Percentiles rank a stretch among this genome's conserved stretches.
These are phyloP conservation scores for Naumovozyma dairenensis DNA, from an alignment of 805 yeast genomes.

Conservation along the genomic window DNA sequence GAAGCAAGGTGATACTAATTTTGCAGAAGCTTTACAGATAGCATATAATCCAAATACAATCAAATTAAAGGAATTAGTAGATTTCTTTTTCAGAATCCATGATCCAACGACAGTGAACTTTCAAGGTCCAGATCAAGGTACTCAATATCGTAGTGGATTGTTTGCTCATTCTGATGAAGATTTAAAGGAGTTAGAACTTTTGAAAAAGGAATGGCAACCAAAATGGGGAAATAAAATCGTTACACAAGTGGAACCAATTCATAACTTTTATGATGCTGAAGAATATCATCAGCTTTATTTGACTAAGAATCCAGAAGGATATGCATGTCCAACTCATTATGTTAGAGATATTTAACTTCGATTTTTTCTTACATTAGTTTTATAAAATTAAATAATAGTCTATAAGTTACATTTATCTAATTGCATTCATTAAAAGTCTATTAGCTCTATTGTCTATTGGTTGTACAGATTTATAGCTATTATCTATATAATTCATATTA, in stretches of 20 bases:
- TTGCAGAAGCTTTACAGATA: slow-evolving; percentile 77
- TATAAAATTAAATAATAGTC: too few species aligned
- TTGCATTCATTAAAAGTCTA: too few species aligned
- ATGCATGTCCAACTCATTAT: slow-evolving; percentile 85
- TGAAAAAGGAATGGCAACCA: slow-evolving; percentile 49
- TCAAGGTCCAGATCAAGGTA: slow-evolving; percentile 85
- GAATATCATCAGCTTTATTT: slow-evolving; percentile 84
- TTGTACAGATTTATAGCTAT: too few species aligned
- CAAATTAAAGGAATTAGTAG: slow-evolving; percentile 51
- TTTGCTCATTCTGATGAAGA: slow-evolving; percentile 48
- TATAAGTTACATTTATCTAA: too few species aligned
- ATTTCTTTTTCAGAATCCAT: slow-evolving; percentile 83
- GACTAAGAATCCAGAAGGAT: slow-evolving; percentile 72
- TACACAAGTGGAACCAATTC: slow-evolving; percentile 60
- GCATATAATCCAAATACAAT: slow-evolving; percentile 67
- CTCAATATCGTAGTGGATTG: slow-evolving; percentile 83
- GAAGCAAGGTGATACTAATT: slow-evolving; percentile 63
- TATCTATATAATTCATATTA: slow-evolving; percentile 2
- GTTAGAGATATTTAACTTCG: slow-evolving; percentile 41
- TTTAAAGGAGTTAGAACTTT: slow-evolving; percentile 34
- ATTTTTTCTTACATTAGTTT: too few species aligned
- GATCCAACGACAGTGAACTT: slow-evolving; percentile 80
- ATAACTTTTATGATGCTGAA: slow-evolving; percentile 85
- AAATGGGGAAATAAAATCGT: slow-evolving; percentile 61
- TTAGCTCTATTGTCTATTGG: too few species aligned